These are phyloP conservation scores for Suzukiozyma palmioleophila DNA, from an alignment of 1,139 yeast species.

Conservation along the genomic window DNA sequence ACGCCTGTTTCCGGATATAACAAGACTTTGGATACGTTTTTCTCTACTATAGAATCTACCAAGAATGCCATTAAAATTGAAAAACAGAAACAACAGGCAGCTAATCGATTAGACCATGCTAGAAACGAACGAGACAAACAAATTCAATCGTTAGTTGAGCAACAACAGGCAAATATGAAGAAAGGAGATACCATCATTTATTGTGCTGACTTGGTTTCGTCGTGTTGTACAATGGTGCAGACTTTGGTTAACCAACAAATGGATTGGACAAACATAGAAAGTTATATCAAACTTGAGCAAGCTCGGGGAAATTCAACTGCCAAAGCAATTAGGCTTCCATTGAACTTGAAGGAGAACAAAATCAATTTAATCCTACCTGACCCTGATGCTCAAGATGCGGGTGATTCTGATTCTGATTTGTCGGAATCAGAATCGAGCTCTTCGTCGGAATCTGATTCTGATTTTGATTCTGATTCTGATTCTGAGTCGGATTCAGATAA, in stretches of 20 bases:
- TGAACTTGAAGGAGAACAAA: slow-evolving; percentile 66
- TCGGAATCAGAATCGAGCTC: slow-evolving; percentile 23
- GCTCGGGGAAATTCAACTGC: slow-evolving; percentile 64
- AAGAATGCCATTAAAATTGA: slow-evolving; percentile 59
- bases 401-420: slow-evolving; percentile 13
- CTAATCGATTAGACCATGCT: slow-evolving; percentile 70
- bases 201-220: slow-evolving; percentile 67
- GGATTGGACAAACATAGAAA: slow-evolving; percentile 93
- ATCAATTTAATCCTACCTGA: slow-evolving; percentile 59
- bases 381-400: slow-evolving; percentile 26
- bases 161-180: slow-evolving; percentile 59
- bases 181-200: slow-evolving; percentile 74
- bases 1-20: slow-evolving; percentile 60
- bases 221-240: slow-evolving; percentile 66
- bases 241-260: slow-evolving; percentile 72
- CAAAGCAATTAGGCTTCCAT: slow-evolving; percentile 55
- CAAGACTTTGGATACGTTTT: slow-evolving; percentile 75
- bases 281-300: slow-evolving; percentile 67
- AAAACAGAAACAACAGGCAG: slow-evolving; percentile 72
- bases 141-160: slow-evolving; percentile 59
- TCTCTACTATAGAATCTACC: slow-evolving; percentile 80
- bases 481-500: slow-evolving; percentile 23
- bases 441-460: slow-evolving; percentile 24
- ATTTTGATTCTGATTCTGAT: slow-evolving; percentile 30
- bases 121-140: slow-evolving; percentile 68